Percentiles rank a stretch among this genome's conserved stretches.
Evolutionary conservation across 2,329 filamentous ascomycete species (phyloP).

Genomic region (Trichoderma breve): DNA sequence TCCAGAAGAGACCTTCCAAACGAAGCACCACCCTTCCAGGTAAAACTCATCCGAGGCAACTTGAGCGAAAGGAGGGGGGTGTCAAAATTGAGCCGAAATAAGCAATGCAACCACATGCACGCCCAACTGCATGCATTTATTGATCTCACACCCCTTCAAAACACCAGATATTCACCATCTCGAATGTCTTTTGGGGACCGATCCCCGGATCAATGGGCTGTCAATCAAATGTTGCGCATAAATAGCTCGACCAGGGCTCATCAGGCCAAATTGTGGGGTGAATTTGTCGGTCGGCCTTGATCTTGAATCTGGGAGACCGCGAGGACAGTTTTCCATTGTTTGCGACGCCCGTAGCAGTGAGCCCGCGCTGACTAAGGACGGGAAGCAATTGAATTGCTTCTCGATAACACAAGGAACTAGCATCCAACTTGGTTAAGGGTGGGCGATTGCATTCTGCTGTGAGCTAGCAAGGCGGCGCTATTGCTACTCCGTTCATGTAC

Average conservation of each 20-base stretch:
- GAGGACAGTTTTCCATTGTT: neutral
- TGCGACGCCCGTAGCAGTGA: slow-evolving; percentile 11
- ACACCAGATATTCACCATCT: neutral
- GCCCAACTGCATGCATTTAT: neutral
- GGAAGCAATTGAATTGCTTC: neutral
- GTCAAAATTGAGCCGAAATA: neutral
- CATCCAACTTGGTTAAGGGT: neutral
- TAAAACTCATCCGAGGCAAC: neutral
- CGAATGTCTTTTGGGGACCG: neutral
- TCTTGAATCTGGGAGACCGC: neutral
- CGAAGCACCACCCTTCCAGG: neutral
- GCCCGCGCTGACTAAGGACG: slow-evolving; percentile 7
- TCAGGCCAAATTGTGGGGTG: neutral
- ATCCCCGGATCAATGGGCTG: neutral
- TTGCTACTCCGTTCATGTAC: neutral
- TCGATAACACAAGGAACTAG: neutral
- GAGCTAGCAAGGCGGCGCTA: neutral
- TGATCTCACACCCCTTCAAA: neutral
- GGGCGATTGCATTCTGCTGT: neutral
- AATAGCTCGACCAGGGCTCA: neutral
- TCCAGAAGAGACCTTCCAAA: neutral
- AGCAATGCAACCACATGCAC: neutral
- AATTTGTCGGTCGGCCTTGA: neutral
- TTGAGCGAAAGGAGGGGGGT: neutral
- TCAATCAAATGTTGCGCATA: slow-evolving; percentile 1